Evolutionary conservation across 2,329 filamentous ascomycete species (phyloP).

Genomic region (Cladosporium sp.): DNA sequence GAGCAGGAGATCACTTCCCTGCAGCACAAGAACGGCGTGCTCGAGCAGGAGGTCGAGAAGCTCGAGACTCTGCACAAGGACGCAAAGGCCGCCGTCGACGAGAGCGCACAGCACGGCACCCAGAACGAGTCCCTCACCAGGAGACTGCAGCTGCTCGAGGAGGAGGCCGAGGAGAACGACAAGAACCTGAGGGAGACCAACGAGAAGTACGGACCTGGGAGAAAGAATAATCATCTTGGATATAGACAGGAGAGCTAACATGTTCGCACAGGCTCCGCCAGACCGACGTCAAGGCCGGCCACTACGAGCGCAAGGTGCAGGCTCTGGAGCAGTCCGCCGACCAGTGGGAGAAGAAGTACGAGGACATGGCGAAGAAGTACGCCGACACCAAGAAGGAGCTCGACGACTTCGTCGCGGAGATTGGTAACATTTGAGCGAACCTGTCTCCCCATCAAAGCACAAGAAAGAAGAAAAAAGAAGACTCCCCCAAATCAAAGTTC

Average conservation of each 20-base stretch:
- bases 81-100: conserved; percentile 79
- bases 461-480: too few species aligned
- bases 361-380: conserved; percentile 95
- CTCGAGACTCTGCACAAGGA: conserved; percentile 79
- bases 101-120: conserved; percentile 75
- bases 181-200: conserved; percentile 95
- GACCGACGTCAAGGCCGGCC: conserved; percentile 98
- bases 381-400: conserved; percentile 79
- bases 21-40: conserved; percentile 88
- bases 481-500: not conserved
- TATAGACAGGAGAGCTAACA: not conserved
- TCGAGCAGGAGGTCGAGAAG: conserved; percentile 91
- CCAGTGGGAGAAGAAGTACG: conserved; percentile 96
- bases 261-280: conserved; percentile 74
- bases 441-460: not conserved
- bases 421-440: conserved; percentile 81
- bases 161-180: conserved; percentile 95
- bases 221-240: too few species aligned
- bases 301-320: conserved; percentile 99
- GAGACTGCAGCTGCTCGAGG: conserved; percentile 92
- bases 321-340: conserved; percentile 88
- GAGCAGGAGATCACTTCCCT: conserved; percentile 98
- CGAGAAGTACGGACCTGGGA: conserved; percentile 84
- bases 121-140: conserved; percentile 90
- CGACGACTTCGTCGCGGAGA: conserved; percentile 83